Percentiles rank a stretch among this genome's conserved stretches.
Conservation (phyloP, 306 rosid species). For the Luffa acutangula region DNA sequence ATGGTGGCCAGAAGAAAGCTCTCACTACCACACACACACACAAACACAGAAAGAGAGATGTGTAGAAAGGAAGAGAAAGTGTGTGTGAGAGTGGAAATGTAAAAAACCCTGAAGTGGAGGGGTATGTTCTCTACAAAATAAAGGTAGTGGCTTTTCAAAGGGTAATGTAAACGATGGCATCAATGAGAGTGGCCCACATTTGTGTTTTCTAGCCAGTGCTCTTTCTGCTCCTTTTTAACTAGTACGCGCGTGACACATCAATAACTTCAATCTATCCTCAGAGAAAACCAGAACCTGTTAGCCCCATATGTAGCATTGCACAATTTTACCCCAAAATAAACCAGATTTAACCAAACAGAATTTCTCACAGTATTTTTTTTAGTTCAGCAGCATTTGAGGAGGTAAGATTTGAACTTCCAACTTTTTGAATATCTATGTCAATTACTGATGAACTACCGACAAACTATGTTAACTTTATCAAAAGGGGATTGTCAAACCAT, state of each 20-base stretch:
- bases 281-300: not conserved
- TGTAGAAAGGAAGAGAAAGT: not conserved
- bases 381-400: too few relatives aligned
- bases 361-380: not conserved
- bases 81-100: slow-evolving; percentile 4
- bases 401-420: too few relatives aligned
- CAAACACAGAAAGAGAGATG: slow-evolving; percentile 1
- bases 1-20: not conserved
- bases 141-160: not conserved
- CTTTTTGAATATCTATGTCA: too few relatives aligned
- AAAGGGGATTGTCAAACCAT: not conserved
- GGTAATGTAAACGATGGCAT: slow-evolving; percentile 9
- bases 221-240: not conserved
- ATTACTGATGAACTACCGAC: too few relatives aligned
- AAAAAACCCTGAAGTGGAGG: slow-evolving; percentile 17
- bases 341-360: not conserved
- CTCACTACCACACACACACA: not conserved
- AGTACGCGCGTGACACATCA: slow-evolving; percentile 5
- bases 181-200: slow-evolving; percentile 9
- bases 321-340: not conserved
- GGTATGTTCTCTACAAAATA: slow-evolving; percentile 14
- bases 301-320: not conserved
- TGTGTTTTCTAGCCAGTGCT: not conserved
- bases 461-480: too few relatives aligned
- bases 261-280: not conserved